Percentiles rank a stretch among this genome's conserved stretches.
Conservation (phyloP, 768 basidiomycete genomes). For the Infundibulicybe gibba region DNA sequence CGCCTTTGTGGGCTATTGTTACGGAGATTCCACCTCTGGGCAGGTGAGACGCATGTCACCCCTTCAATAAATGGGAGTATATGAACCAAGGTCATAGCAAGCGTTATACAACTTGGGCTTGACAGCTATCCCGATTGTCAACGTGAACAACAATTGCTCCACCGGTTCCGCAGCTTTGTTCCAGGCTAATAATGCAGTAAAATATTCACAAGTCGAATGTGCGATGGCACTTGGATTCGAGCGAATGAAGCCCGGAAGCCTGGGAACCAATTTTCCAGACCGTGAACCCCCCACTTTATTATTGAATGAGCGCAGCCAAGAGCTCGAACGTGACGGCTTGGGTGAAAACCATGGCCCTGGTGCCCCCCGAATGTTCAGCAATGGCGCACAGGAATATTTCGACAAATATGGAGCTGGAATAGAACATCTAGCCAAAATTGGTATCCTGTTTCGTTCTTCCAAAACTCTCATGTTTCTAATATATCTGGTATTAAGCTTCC, state of each 20-base stretch:
- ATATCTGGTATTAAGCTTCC: constrained; percentile 41
- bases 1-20: constrained; percentile 77
- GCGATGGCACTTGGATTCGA: constrained; percentile 85
- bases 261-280: constrained; percentile 63
- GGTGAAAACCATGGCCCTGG: constrained; percentile 67
- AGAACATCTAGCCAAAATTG: constrained; percentile 73
- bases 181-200: constrained; percentile 69
- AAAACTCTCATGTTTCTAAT: background rate
- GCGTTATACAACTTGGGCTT: constrained; percentile 81
- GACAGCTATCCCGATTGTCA: constrained; percentile 80
- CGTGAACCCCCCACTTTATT: constrained; percentile 44
- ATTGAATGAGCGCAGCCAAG: constrained; percentile 36
- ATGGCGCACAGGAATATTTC: constrained; percentile 76
- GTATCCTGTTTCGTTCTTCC: constrained; percentile 28
- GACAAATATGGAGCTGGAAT: constrained; percentile 66
- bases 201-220: constrained; percentile 67
- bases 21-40: constrained; percentile 76
- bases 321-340: constrained; percentile 44
- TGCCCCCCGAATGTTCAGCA: constrained; percentile 73
- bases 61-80: background rate
- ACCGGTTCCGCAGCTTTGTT: constrained; percentile 79
- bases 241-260: constrained; percentile 74
- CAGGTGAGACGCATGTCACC: constrained; percentile 40
- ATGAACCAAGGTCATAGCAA: constrained; percentile 36
- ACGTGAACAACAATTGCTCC: constrained; percentile 87